Evolutionary conservation across 1,139 yeast genomes (phyloP).

Genomic region (Magnusiomyces sp.): DNA sequence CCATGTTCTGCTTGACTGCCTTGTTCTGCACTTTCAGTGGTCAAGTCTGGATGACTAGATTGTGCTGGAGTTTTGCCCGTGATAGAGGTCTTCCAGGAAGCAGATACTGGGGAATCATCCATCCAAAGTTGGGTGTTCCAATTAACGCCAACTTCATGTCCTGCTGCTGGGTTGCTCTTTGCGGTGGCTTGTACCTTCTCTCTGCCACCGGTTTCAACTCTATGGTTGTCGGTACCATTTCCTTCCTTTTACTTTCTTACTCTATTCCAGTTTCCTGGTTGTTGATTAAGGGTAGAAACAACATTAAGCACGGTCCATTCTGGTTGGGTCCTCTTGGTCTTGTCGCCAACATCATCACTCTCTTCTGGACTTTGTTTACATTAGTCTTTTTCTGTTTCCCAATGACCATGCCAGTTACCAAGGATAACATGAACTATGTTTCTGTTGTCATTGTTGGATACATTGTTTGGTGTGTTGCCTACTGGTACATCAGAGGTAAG

Average conservation of each 20-base stretch:
- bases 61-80: slow-evolving; percentile 72
- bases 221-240: slow-evolving; percentile 48
- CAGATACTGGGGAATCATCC: slow-evolving; percentile 40
- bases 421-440: slow-evolving; percentile 68
- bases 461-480: neutral
- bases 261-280: slow-evolving; percentile 45
- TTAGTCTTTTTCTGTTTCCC: slow-evolving; percentile 66
- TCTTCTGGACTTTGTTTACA: slow-evolving; percentile 56
- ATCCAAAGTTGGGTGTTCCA: slow-evolving; percentile 42
- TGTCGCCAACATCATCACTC: slow-evolving; percentile 47
- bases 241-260: slow-evolving; percentile 44
- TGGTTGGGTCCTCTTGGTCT: slow-evolving; percentile 58
- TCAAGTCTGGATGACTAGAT: slow-evolving; percentile 70
- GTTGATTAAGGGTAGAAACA: slow-evolving; percentile 48
- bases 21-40: slow-evolving; percentile 63
- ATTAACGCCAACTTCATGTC: slow-evolving; percentile 49
- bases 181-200: slow-evolving; percentile 46
- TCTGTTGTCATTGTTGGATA: slow-evolving; percentile 36
- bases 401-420: slow-evolving; percentile 57
- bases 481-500: slow-evolving; percentile 4
- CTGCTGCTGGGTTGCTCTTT: slow-evolving; percentile 38
- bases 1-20: slow-evolving; percentile 51
- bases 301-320: slow-evolving; percentile 58
- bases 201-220: slow-evolving; percentile 51
- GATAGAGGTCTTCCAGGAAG: slow-evolving; percentile 51